These are phyloP conservation scores for Colletotrichum tropicale DNA, from an alignment of 2,329 filamentous ascomycete species.

Conservation along the genomic window DNA sequence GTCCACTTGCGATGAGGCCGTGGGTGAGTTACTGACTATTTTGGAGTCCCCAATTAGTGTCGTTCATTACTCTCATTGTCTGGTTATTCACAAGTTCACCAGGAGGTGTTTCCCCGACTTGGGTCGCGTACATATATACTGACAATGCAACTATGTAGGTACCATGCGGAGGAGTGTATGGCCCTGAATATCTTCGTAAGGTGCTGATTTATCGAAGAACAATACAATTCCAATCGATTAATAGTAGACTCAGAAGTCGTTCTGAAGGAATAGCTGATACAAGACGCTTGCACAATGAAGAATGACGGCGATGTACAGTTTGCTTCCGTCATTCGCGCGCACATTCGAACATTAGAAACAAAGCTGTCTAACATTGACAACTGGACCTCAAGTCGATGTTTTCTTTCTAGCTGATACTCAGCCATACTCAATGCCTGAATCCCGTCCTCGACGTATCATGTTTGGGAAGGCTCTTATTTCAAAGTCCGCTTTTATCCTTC, in stretches of 20 bases:
- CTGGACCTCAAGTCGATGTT: not conserved
- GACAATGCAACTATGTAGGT: no score
- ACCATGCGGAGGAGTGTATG: not conserved
- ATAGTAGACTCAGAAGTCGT: not conserved
- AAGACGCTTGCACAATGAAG: not conserved
- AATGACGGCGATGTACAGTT: not conserved
- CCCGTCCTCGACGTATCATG: not conserved
- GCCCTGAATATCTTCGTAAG: not conserved
- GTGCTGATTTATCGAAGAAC: not conserved
- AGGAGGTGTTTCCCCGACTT: rapidly evolving
- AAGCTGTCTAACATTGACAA: not conserved
- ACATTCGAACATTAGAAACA: not conserved
- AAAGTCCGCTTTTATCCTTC: not conserved
- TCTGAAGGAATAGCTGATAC: not conserved
- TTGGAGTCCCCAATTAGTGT: no score
- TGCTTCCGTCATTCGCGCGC: no score
- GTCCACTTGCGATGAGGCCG: not conserved
- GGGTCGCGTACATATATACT: no score
- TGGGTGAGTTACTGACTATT: not conserved
- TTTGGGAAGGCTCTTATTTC: not conserved
- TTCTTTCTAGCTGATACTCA: not conserved
- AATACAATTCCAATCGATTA: not conserved
- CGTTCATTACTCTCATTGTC: no score
- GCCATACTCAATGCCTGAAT: not conserved
- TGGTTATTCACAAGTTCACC: no score